Base-by-base conservation (phyloP, 257 asterid species). In the Craterostigma plantagineum region DNA sequence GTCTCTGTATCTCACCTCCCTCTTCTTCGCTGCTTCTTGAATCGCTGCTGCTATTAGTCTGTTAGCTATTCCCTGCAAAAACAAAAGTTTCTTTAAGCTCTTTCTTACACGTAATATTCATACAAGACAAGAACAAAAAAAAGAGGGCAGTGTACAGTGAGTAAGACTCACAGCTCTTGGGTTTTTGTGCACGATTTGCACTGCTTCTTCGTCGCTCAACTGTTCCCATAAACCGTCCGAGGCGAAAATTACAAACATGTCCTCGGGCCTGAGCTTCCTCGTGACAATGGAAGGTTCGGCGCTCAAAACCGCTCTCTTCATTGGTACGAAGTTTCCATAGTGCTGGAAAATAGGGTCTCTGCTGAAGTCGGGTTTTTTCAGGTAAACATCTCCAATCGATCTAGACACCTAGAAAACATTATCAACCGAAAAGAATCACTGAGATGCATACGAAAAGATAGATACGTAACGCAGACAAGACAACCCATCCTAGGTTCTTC, bases 201-300 rank as follows among this genome's bases (percentile, higher is more conserved):
- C 93, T 3, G 86, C 98, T 47, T 52, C 77, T 39, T 90, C 81
- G 37, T 90, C 95, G 27, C 72, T 76, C 54, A 90, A 66, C 9
- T 82, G 85, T 48, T 90, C 98, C 98, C 98, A 90, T 34, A 90
- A 86, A 54, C 98, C 98, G 72, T 90, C 98, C 14, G 98, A 83
- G 14, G 98, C 98, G 50, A 90, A 90, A 40, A 90, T 90, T 34
- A 90, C 38, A 60, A 90, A 90, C 54, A 70, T 35, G 62, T 90
- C 98, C 50, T 79, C 75, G 34, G 83, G 91, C 59, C 68, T 61
- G 7, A 90, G 74, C 73, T 77, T 77, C 61, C 93, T 58, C 38
- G 69, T 72, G 45, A 79, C 62, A 33, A 90, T 75, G 18, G 95
- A 83, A 48, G 98, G 98, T 59, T 82, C 98, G 14, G 98, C 86